These are phyloP conservation scores for Suhomyces sp. DNA, from an alignment of 805 yeast species.

Conservation along the genomic window DNA sequence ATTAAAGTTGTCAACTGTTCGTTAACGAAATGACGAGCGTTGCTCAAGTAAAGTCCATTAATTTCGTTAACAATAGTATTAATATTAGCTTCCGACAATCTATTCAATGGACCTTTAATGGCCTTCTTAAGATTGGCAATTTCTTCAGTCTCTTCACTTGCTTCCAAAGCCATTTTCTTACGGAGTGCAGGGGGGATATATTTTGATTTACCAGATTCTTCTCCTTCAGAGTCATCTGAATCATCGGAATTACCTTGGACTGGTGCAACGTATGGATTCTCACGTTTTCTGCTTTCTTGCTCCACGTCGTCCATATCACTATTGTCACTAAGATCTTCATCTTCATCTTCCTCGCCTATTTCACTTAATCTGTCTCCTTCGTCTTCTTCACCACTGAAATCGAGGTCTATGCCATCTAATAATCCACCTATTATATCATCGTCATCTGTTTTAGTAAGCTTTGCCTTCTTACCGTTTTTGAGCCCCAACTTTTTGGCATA, in stretches of 20 bases:
- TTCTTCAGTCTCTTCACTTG: slow-evolving; percentile 36
- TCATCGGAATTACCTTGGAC: slow-evolving; percentile 13
- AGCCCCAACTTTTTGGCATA: slow-evolving; percentile 82
- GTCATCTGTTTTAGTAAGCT: slow-evolving; percentile 51
- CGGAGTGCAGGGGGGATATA: slow-evolving; percentile 91
- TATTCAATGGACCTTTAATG: slow-evolving; percentile 82
- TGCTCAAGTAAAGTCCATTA: slow-evolving; percentile 56
- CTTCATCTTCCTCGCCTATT: slow-evolving; percentile 13
- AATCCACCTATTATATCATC: slow-evolving; percentile 83
- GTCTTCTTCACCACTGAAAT: slow-evolving; percentile 33
- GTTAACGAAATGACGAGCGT: slow-evolving; percentile 80
- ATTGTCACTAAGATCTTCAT: slow-evolving; percentile 13
- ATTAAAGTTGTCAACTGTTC: slow-evolving; percentile 63
- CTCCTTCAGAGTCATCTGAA: slow-evolving; percentile 10
- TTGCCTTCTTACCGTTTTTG: slow-evolving; percentile 48
- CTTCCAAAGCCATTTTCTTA: slow-evolving; percentile 45
- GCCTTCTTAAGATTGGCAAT: slow-evolving; percentile 52
- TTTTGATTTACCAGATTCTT: slow-evolving; percentile 29
- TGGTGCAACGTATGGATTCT: slow-evolving; percentile 78
- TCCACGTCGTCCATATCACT: slow-evolving; percentile 22
- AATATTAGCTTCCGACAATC: slow-evolving; percentile 85
- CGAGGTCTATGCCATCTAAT: slow-evolving; percentile 70
- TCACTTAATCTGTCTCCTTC: slow-evolving; percentile 23
- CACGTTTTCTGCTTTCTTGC: slow-evolving; percentile 38
- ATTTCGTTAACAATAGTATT: slow-evolving; percentile 68